phyloP scores from a whole-genome alignment of 345 rosid genomes.

The Aquilaria yunnanensis region DNA sequence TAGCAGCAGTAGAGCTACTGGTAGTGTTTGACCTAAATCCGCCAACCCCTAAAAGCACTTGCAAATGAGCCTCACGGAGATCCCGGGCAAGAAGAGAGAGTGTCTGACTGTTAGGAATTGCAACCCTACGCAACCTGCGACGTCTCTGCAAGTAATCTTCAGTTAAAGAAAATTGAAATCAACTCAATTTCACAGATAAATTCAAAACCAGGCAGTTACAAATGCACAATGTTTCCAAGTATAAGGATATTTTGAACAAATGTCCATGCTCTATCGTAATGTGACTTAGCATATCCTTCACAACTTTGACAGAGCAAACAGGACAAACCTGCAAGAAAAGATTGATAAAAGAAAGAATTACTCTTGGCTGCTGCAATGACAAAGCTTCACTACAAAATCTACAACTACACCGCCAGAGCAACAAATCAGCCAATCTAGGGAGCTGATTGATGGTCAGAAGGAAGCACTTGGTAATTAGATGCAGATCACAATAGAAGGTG shows the following conservation, averaged over 20 bases:
- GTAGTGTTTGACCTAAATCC: conserved; percentile 40
- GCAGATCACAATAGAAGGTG: no score
- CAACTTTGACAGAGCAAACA: conserved; percentile 44
- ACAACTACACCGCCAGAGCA: no score
- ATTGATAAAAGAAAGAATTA: conserved; percentile 12
- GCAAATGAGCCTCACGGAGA: conserved; percentile 59
- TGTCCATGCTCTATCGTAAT: conserved; percentile 47
- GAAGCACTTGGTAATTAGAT: no score
- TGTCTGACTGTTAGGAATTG: conserved; percentile 53
- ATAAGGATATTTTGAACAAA: conserved; percentile 57
- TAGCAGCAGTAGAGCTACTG: conserved; percentile 36
- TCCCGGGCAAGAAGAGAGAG: conserved; percentile 53
- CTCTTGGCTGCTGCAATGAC: no score
- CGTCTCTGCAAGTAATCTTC: conserved; percentile 56
- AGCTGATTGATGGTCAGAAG: no score
- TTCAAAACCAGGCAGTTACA: not conserved
- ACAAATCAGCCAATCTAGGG: no score
- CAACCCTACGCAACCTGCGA: conserved; percentile 50
- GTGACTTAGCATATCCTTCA: conserved; percentile 50
- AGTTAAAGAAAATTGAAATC: conserved; percentile 27
- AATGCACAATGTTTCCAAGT: conserved; percentile 7
- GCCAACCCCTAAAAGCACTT: conserved; percentile 52
- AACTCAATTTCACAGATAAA: conserved; percentile 6
- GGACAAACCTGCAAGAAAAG: conserved; percentile 48
- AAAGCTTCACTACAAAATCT: no score